phyloP scores from a whole-genome alignment of 805 yeast genomes.

The Metschnikowia rubicola region DNA sequence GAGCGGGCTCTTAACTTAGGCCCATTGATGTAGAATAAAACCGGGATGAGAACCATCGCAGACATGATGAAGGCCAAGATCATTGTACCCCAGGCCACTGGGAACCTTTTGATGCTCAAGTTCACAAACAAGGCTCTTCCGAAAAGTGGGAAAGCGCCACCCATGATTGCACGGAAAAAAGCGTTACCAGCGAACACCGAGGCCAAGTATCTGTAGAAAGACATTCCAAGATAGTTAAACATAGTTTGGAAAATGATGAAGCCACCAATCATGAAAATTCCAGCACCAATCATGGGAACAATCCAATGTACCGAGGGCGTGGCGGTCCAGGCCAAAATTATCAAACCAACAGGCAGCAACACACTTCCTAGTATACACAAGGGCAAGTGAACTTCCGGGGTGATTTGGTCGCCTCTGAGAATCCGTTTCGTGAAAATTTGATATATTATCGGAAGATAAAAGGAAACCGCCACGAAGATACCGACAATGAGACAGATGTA shows the following conservation, averaged over 20 bases:
- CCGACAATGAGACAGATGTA: slow-evolving; percentile 11
- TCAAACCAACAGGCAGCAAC: slow-evolving; percentile 11
- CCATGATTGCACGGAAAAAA: slow-evolving; percentile 14
- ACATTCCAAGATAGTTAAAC: slow-evolving; percentile 14
- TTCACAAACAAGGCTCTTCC: slow-evolving; percentile 12
- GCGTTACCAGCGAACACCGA: slow-evolving; percentile 16
- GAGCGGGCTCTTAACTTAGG: slow-evolving; percentile 14
- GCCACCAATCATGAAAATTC: slow-evolving; percentile 9
- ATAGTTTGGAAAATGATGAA: slow-evolving; percentile 14
- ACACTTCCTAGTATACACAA: slow-evolving; percentile 11
- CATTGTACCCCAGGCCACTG: slow-evolving; percentile 15
- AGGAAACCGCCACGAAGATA: slow-evolving; percentile 3
- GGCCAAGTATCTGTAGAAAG: slow-evolving; percentile 11
- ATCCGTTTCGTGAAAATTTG: slow-evolving; percentile 5
- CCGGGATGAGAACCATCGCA: slow-evolving; percentile 9
- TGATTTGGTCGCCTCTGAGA: slow-evolving; percentile 1
- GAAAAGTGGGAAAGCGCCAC: slow-evolving; percentile 17
- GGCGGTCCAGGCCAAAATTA: slow-evolving; percentile 14
- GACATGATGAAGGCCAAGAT: slow-evolving; percentile 8
- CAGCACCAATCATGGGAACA: slow-evolving; percentile 13
- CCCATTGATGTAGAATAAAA: slow-evolving; percentile 9
- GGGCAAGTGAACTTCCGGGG: slow-evolving; percentile 12
- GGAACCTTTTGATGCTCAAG: slow-evolving; percentile 5
- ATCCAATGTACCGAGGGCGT: slow-evolving; percentile 14
- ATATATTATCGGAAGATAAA: slow-evolving; percentile 9